phyloP scores from a whole-genome alignment of 73 alveolate genomes.

The Tetrahymena thermophila region DNA sequence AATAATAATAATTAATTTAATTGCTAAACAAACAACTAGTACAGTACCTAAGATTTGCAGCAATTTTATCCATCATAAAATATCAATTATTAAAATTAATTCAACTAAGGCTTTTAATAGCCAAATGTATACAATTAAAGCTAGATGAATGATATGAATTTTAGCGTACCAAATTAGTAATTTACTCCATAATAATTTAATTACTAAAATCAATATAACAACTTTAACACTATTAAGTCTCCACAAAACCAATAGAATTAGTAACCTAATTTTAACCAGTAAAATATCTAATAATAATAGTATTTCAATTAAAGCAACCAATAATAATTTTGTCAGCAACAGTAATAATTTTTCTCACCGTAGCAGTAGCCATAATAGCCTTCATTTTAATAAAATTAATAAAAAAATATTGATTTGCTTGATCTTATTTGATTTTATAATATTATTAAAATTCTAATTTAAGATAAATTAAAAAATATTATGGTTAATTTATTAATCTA shows the following conservation, averaged over 20 bases:
- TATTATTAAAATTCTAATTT: neutral
- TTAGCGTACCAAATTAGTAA: neutral
- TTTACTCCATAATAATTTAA: neutral
- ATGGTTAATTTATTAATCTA: no score
- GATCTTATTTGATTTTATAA: neutral
- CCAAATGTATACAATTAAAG: neutral
- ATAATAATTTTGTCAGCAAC: neutral
- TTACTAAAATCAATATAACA: neutral
- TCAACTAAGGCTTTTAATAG: neutral
- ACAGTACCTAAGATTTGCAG: neutral
- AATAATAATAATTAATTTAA: neutral
- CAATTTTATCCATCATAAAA: neutral
- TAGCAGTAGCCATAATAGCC: neutral
- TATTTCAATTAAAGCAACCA: neutral
- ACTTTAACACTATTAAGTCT: neutral
- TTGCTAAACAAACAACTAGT: neutral
- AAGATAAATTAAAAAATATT: no score
- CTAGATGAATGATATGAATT: neutral
- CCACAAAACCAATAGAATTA: neutral
- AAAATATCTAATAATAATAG: neutral
- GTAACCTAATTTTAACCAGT: neutral
- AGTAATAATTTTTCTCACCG: neutral
- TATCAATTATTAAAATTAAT: neutral
- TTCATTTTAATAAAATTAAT: neutral
- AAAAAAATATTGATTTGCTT: neutral